Evolutionary conservation across 495 filamentous ascomycete genomes (phyloP).

Genomic region (Xylaria curta): DNA sequence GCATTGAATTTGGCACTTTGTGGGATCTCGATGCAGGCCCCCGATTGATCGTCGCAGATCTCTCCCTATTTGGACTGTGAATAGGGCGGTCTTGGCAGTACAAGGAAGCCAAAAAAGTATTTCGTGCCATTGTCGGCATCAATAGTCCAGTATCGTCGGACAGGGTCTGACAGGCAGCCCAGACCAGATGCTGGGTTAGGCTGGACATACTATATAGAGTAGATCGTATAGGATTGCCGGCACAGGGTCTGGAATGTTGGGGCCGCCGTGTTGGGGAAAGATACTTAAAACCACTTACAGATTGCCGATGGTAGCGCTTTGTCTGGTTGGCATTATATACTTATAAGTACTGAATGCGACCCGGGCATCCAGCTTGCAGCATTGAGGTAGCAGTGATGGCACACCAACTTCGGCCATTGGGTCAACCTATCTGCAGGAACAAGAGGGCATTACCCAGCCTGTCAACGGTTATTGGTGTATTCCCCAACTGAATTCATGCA

Average conservation of each 20-base stretch:
- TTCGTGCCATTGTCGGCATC: conserved; percentile 19
- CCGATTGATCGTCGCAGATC: conserved; percentile 23
- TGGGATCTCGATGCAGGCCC: conserved; percentile 18
- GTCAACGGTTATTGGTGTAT: conserved; percentile 14
- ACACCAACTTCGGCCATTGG: conserved; percentile 17
- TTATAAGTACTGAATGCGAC: not conserved
- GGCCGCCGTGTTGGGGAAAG: conserved; percentile 8
- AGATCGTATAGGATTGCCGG: conserved; percentile 5
- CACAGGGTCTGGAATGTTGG: conserved; percentile 13
- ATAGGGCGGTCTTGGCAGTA: conserved; percentile 17
- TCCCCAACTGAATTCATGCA: conserved; percentile 13
- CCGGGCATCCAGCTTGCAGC: conserved; percentile 10
- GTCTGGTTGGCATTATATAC: not conserved
- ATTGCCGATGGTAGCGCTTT: not conserved
- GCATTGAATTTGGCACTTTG: conserved; percentile 13
- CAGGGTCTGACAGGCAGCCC: conserved; percentile 11
- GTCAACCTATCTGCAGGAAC: conserved; percentile 20
- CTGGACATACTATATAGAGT: not conserved
- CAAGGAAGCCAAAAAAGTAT: conserved; percentile 8
- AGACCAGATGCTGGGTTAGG: conserved; percentile 3
- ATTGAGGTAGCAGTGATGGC: not conserved
- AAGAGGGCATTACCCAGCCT: not conserved
- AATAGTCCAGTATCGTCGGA: conserved; percentile 1
- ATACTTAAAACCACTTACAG: not conserved
- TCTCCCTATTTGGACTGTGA: conserved; percentile 13